Base-by-base conservation (phyloP, 305 asterid genomes). In the Fraxinus ornus region DNA sequence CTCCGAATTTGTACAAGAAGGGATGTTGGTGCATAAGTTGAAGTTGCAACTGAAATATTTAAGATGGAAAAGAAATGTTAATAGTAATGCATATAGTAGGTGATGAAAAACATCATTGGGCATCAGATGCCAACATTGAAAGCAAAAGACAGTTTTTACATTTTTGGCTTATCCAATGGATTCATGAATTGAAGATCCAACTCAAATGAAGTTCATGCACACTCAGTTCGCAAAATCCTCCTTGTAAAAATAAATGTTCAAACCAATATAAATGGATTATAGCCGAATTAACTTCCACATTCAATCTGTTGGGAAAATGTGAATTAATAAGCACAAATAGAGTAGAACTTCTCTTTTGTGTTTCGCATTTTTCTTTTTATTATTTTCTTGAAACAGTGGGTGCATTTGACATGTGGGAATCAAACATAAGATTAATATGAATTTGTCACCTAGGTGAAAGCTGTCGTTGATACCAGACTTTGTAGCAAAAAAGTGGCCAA, bases 11-110 rank as follows among this genome's bases (percentile, higher is more conserved):
- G 86, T 79, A 86, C 77, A 84, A 9, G 78, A 87, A 70, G 64
- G 90, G 88, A 7, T 80, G 90, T 33, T 78, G 84, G 62, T 77
- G 80, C 71, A 85, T 62, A 49, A 77, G 83, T 66, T 33, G 36
- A 33, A 33, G 36, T 5, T 33, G 6, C 36, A 33, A 33, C 36
- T 33, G 36, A 33, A 4, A 33, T 33, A 33, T 33, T 33, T 73
- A 41, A 76, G 55, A 82, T 36, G 44, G 4, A 79, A 81, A 37
- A 36, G 73, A 44, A 3, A 78, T 57, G 77, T 78, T 80, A 78
- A 17, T 44, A 68, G 41, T 19, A 21, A 13, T 39, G 1, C 36
- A 33, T 1, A 33, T 33, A 33, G 36, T 33, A 33, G 36, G 12
- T 3, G 5, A 5, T 21, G 10, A 17, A 12, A 49, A 49, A 49